Evolutionary conservation across 2,329 filamentous ascomycete genomes (phyloP).

Genomic region (Dendryphion nanum): DNA sequence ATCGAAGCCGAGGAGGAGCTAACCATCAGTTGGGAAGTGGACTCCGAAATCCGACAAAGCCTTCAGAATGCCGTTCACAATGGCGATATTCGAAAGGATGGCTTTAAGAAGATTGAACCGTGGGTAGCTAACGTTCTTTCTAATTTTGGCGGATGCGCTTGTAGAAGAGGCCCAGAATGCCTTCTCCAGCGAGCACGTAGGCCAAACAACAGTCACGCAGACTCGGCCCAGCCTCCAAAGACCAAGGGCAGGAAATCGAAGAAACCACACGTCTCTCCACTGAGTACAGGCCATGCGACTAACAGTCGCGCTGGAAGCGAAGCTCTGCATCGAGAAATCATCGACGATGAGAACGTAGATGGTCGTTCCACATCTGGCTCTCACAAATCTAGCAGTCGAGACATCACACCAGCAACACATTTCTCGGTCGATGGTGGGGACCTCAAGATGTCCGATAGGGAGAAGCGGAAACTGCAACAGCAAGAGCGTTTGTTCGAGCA

Average conservation of each 20-base stretch:
- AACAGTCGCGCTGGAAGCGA: constrained; percentile 63
- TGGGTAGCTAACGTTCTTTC: constrained; percentile 71
- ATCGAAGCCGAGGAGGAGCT: constrained; percentile 74
- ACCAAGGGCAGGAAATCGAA: constrained; percentile 52
- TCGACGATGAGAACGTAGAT: constrained; percentile 58
- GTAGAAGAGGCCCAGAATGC: constrained; percentile 43
- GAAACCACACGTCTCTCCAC: constrained; percentile 52
- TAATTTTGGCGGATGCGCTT: constrained; percentile 78
- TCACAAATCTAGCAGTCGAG: constrained; percentile 58
- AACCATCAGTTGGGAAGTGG: constrained; percentile 59
- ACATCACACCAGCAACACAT: constrained; percentile 59
- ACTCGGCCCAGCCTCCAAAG: constrained; percentile 28
- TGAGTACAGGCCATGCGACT: constrained; percentile 52
- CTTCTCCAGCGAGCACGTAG: constrained; percentile 37
- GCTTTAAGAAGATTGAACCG: constrained; percentile 59
- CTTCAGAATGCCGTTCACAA: constrained; percentile 63
- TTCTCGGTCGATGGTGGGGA: constrained; percentile 48
- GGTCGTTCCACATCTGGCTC: constrained; percentile 57
- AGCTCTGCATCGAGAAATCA: constrained; percentile 45
- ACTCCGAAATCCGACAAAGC: constrained; percentile 50
- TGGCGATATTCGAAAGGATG: constrained; percentile 57
- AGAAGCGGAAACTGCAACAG: constrained; percentile 62
- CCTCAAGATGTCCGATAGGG: constrained; percentile 59
- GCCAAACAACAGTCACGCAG: constrained; percentile 22
- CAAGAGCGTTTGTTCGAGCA: constrained; percentile 63